Evolutionary conservation across 345 rosid genomes (phyloP).

Genomic region (Eutrema japonicum): DNA sequence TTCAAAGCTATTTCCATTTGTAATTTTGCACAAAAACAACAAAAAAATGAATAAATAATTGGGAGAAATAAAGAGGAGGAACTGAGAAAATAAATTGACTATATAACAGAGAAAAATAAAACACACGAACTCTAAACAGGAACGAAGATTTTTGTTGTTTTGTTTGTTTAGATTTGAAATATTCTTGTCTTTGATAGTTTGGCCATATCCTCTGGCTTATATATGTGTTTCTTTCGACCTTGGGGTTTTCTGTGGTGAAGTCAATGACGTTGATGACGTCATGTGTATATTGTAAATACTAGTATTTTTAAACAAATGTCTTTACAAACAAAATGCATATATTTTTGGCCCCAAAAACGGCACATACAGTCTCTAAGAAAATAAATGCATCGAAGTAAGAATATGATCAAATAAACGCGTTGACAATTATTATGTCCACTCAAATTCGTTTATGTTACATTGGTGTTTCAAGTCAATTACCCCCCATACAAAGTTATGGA

Average conservation of each 20-base stretch:
- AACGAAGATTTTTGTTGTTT: background rate
- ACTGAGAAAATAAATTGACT: background rate
- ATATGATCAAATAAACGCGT: slow-evolving; percentile 10
- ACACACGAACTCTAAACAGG: background rate
- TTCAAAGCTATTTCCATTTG: slow-evolving; percentile 52
- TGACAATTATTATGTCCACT: slow-evolving; percentile 20
- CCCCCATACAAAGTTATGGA: background rate
- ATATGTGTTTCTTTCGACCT: slow-evolving; percentile 30
- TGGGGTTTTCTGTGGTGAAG: slow-evolving; percentile 13
- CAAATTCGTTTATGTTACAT: slow-evolving; percentile 2
- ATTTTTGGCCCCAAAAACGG: too few relatives aligned
- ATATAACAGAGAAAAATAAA: background rate
- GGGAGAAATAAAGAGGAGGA: slow-evolving; percentile 5
- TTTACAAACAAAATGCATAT: background rate
- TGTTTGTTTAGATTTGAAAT: slow-evolving; percentile 31
- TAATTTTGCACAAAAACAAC: background rate
- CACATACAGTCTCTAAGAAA: background rate
- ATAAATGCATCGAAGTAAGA: background rate
- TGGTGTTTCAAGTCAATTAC: slow-evolving; percentile 8
- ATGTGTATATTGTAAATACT: background rate
- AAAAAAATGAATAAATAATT: background rate
- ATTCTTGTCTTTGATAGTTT: slow-evolving; percentile 33
- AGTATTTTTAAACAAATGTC: background rate
- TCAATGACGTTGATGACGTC: slow-evolving; percentile 21
- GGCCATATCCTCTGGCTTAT: slow-evolving; percentile 23